phyloP scores from a whole-genome alignment of 2,329 filamentous ascomycete species.

The Penicillium sp. region DNA sequence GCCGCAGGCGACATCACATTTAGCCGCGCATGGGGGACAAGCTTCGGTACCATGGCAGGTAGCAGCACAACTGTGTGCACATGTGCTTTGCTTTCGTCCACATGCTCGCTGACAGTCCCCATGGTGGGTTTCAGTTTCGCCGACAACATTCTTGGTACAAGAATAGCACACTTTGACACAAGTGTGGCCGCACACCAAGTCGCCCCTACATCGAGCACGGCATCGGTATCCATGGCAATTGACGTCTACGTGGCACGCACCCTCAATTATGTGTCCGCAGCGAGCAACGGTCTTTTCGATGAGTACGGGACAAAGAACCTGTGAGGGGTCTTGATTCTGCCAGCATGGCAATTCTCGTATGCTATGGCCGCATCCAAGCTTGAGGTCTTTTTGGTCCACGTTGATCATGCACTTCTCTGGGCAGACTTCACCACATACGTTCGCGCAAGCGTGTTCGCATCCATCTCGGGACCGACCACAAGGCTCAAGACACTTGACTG shows the following conservation, averaged over 20 bases:
- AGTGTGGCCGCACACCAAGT: conserved; percentile 58
- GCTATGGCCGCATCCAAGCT: conserved; percentile 34
- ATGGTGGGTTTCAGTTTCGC: conserved; percentile 45
- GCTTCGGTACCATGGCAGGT: conserved; percentile 52
- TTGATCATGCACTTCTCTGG: conserved; percentile 32
- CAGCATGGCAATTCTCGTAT: conserved; percentile 33
- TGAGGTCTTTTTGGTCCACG: conserved; percentile 26
- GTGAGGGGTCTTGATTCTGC: conserved; percentile 44
- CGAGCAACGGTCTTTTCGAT: conserved; percentile 53
- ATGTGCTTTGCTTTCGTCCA: conserved; percentile 53
- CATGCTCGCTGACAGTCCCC: conserved; percentile 45
- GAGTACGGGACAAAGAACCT: conserved; percentile 49
- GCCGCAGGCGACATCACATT: conserved; percentile 58
- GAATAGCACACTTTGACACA: conserved; percentile 52
- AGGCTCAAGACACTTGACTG: conserved; percentile 42
- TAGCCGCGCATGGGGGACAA: conserved; percentile 30
- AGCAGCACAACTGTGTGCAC: conserved; percentile 55
- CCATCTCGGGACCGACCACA: conserved; percentile 37
- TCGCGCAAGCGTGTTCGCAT: conserved; percentile 46
- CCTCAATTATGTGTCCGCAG: conserved; percentile 56
- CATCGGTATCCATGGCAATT: conserved; percentile 48
- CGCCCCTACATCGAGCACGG: conserved; percentile 44
- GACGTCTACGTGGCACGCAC: conserved; percentile 55
- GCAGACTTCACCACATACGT: conserved; percentile 44
- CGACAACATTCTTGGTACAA: conserved; percentile 44